Evolutionary conservation across 768 basidiomycete genomes (phyloP), one percentile per base, ranked within the genome.

Genomic region (Dendrothele bispora): DNA sequence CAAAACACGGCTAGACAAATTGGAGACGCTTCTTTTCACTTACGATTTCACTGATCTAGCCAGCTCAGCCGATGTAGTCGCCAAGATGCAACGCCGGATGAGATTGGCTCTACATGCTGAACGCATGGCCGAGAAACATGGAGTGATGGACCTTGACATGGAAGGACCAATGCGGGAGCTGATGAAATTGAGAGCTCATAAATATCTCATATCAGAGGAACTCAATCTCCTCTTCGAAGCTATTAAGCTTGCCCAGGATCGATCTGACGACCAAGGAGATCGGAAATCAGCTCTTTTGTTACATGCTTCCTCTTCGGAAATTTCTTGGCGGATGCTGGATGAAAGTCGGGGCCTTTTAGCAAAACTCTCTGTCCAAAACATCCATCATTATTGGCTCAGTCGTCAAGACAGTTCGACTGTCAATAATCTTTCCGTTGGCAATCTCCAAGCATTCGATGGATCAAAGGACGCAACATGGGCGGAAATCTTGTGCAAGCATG

Each of bases 251-350:
- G 88, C 86, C 26, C 91, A 92, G 63, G 88, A 91, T 57, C 83
- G 86, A 53, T 78, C 69, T 40, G 80, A 82, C 53, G 77, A 82
- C 53, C 78, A 67, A 48, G 74, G 80, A 4, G 86, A 88, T 53
- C 81, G 85, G 53, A 90, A 89, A 58, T 88, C 88, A 1, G 89
- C 91, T 2, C 73, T 93, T 38, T 76, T 90, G 43, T 67, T 95
- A 25, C 85, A 89, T 50, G 86, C 91, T 1, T 84, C 83, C 5
- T 91, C 91, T 0, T 80, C 83, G 5, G 88, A 93, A 62, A 85
- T 98, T 38, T 91, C 89, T 1, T 98, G 94, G 93, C 78, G 78
- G 50, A 94, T 98, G 91, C 68, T 95, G 14, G 87, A 86, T 58
- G 79, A 85, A 37, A 69, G 79, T 32, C 71, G 77, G 39, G 82